Evolutionary conservation across 2,329 filamentous ascomycete species (phyloP).

Genomic region (Dactylellina drechsleri): DNA sequence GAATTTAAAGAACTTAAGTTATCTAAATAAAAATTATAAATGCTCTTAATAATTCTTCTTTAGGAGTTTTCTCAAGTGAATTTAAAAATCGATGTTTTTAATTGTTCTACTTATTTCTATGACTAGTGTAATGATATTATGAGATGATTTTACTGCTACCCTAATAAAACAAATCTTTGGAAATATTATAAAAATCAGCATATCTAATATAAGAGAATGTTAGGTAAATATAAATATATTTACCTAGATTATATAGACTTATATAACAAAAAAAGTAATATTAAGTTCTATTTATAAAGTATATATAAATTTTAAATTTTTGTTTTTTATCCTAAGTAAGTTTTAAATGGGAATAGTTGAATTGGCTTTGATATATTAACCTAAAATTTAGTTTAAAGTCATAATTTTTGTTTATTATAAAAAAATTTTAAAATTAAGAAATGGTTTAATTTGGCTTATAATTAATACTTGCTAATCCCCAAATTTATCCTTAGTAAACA

Average conservation of each 20-base stretch:
- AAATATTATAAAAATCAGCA: not conserved
- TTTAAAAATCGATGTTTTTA: not conserved
- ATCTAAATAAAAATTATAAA: not conserved
- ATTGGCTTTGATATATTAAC: no score
- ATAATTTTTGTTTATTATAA: not conserved
- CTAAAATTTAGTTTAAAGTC: not conserved
- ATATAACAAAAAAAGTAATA: not conserved
- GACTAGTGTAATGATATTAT: not conserved
- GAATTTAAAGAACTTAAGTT: not conserved
- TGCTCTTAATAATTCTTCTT: not conserved
- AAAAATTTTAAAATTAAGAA: no score
- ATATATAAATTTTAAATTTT: not conserved
- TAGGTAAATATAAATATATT: not conserved
- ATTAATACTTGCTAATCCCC: no score
- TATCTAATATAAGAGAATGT: not conserved
- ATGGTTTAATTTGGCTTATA: no score
- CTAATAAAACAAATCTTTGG: not conserved
- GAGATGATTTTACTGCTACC: not conserved
- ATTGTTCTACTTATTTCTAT: not conserved
- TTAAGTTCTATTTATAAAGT: conserved; percentile 1
- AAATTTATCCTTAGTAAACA: no score
- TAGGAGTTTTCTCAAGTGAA: not conserved
- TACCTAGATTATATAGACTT: not conserved
- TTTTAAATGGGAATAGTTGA: not conserved
- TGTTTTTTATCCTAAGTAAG: not conserved